Evolutionary conservation across 2,329 filamentous ascomycete genomes (phyloP), one percentile per base, ranked within the genome.

Genomic region (Colletotrichum horii): DNA sequence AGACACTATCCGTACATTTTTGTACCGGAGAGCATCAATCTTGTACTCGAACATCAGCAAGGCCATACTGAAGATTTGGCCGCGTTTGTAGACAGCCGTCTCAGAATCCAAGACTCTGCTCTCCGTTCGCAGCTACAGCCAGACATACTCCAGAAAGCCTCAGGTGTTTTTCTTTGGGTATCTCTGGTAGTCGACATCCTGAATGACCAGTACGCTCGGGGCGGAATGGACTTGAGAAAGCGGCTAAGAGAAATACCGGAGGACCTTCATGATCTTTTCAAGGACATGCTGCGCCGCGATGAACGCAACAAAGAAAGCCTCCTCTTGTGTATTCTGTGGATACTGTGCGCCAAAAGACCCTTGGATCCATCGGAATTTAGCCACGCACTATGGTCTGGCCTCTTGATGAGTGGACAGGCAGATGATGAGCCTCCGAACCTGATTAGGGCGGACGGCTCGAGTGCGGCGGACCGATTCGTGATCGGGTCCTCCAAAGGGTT

Each of bases 281-380:
- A 82, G 4, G 82, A 89, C 22, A 89, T 92, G 0, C 71, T 92
- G 4, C 85, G 74, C 0, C 84, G 89, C 19, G 90, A 93, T 66
- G n/a, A 71, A 0, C 52, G 83, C 0, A 83, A 89, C 8, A 80
- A 81, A 60, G 81, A 87, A 0, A 80, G 84, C 0, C 76, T 92
- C 0, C 71, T 85, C 0, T 75, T 89, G 0, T 90, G 87, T 38
- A 74, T 93, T 0, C 85, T 88, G n/a, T 92, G 88, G 88, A 83
- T 93, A 0, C 81, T 93, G 0, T 92, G 86, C 30, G 84, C 91
- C 0, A 82, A 79, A 8, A 76, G 81, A 0, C 88, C 90, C 0
- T 70, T 92, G 0, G 82, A 58, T 0, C 85, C 81, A 0, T 77
- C 83, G 1, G 85, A 92, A 76, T 82, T 90, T 0, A 90, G 89